Conservation (phyloP, 2,329 filamentous ascomycete genomes). For the Cladosporium sp. region DNA sequence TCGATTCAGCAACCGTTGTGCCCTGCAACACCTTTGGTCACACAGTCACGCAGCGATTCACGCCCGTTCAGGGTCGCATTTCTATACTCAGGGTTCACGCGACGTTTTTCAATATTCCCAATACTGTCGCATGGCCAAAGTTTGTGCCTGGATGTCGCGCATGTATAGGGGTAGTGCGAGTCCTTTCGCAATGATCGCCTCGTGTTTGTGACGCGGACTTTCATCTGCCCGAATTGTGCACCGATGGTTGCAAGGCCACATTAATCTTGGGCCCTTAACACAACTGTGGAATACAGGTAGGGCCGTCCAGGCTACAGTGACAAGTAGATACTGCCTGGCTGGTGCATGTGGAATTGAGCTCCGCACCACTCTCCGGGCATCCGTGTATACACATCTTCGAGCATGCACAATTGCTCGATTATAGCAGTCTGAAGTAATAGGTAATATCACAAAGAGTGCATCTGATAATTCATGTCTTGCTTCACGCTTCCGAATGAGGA, state of each 20-base stretch:
- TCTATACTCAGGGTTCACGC: background rate
- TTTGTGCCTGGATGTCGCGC: background rate
- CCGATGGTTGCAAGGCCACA: background rate
- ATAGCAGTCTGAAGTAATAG: background rate
- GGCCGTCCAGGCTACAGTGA: background rate
- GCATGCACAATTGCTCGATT: background rate
- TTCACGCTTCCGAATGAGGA: background rate
- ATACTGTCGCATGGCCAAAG: background rate
- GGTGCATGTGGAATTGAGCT: background rate
- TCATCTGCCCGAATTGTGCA: background rate
- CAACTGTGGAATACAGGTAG: background rate
- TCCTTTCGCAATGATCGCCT: slow-evolving; percentile 1
- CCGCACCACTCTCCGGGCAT: background rate
- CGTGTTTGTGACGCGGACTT: background rate
- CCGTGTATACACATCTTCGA: background rate
- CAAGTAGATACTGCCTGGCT: background rate
- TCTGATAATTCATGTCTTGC: background rate
- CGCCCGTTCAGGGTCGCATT: background rate
- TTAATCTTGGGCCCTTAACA: background rate
- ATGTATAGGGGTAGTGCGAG: slow-evolving; percentile 3
- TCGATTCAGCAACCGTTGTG: background rate
- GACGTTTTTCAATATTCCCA: background rate
- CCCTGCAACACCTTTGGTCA: background rate
- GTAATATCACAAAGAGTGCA: background rate
- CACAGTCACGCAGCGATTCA: background rate